phyloP scores from a whole-genome alignment of 371 early-diverging fungal species.

The Phascolomyces articulosus region DNA sequence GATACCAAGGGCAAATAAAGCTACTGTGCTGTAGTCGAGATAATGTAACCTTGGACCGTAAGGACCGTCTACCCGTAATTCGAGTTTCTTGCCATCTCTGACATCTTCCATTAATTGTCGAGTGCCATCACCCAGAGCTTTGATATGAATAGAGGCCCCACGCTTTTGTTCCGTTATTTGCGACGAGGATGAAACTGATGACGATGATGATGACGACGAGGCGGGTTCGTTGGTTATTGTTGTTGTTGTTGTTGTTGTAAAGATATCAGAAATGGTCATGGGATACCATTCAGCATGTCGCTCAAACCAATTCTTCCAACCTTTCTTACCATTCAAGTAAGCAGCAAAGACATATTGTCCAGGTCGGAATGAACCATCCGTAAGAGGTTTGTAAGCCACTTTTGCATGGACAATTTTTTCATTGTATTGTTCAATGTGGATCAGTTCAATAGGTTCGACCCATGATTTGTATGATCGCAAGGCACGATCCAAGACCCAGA shows the following conservation, averaged over 20 bases:
- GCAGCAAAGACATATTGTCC: conserved; percentile 49
- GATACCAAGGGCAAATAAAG: conserved; percentile 39
- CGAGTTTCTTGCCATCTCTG: conserved; percentile 11
- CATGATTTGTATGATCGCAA: conserved; percentile 45
- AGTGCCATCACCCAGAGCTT: conserved; percentile 42
- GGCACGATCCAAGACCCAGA: conserved; percentile 41
- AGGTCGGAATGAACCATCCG: conserved; percentile 24
- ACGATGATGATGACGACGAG: background rate
- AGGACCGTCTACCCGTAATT: conserved; percentile 41
- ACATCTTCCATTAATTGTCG: conserved; percentile 16
- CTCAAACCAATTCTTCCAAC: conserved; percentile 4
- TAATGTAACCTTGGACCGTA: conserved; percentile 40
- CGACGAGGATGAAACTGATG: conserved; percentile 3
- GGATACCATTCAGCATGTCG: conserved; percentile 45
- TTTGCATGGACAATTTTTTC: conserved; percentile 35
- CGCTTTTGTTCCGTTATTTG: background rate
- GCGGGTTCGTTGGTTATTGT: conserved; percentile 1
- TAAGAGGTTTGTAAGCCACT: conserved; percentile 25
- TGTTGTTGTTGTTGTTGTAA: no score
- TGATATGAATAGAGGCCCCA: conserved; percentile 38
- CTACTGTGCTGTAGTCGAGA: conserved; percentile 38
- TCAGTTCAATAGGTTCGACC: conserved; percentile 7
- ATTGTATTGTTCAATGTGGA: conserved; percentile 26
- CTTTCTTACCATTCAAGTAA: conserved; percentile 17
- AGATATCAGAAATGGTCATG: conserved; percentile 43